These are phyloP conservation scores for Dinochytrium kinnereticum DNA, from an alignment of 371 early-diverging fungal species.

Conservation along the genomic window DNA sequence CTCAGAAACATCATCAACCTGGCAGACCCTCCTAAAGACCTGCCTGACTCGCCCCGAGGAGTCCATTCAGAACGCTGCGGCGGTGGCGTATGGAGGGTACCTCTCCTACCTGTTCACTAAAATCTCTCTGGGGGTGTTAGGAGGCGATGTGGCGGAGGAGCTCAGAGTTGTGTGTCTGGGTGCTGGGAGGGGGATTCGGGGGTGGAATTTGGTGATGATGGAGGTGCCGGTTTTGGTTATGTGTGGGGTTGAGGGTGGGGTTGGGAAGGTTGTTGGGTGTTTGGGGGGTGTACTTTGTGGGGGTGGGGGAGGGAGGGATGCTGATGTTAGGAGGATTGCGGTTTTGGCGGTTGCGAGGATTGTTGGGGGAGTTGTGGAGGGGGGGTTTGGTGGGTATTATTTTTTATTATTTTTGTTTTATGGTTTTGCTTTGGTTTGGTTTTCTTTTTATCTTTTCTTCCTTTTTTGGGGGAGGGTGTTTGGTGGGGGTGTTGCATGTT, in stretches of 20 bases:
- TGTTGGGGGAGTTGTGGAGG: not conserved
- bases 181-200: not conserved
- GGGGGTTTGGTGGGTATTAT: constrained; percentile 10
- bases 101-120: not conserved
- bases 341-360: constrained; percentile 56
- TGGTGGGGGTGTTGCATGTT: too few species aligned
- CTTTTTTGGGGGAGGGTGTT: constrained; percentile 34
- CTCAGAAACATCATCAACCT: constrained; percentile 26
- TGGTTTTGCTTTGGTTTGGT: not conserved
- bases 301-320: constrained; percentile 64
- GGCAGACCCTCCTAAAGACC: constrained; percentile 60
- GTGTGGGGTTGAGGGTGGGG: not conserved
- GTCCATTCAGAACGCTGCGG: constrained; percentile 67
- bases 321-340: constrained; percentile 73
- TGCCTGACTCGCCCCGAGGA: constrained; percentile 76
- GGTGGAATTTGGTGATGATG: not conserved
- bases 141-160: not conserved
- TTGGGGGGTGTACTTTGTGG: constrained; percentile 18
- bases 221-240: not conserved
- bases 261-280: constrained; percentile 12
- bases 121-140: too few species aligned
- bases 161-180: not conserved
- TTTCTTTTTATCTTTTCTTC: constrained; percentile 14
- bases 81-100: constrained; percentile 45
- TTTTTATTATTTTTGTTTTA: not conserved